Evolutionary conservation across 495 filamentous ascomycete genomes (phyloP), one percentile per base, ranked within the genome.

Genomic region (Parathielavia appendiculata): DNA sequence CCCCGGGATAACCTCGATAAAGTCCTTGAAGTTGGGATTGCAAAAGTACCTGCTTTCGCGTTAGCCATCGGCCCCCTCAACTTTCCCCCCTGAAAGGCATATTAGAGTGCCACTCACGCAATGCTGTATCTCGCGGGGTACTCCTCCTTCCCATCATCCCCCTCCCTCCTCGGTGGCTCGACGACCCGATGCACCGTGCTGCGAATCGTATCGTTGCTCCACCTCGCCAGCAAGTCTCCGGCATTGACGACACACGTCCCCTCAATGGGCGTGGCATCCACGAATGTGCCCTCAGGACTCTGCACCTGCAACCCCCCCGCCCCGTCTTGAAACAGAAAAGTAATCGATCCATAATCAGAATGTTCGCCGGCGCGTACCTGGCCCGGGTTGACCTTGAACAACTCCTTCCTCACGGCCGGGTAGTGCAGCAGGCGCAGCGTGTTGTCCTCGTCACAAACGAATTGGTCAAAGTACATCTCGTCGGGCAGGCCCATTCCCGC

Each of bases 181-280:
- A 97, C 88, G 2, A 97, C 92, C 20, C 91, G 82, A 69, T 97
- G 92, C 52, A 88, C 83, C 0, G 92, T 97, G 58, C 85, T 90
- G 73, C 86, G 88, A 67, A 97, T 92, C 6, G 81, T 84, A 64
- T 92, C 90, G 66, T 97, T 97, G 41, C 85, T 88, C 92, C 92
- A 97, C 34, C 92, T 75, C 4, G 90, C 86, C 44, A 97, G 72
- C 63, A 97, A 61, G 72, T 97, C 92, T 1, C 91, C 92, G 1
- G 91, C 92, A 69, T 97, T 97, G 34, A 97, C 81, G 7, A 97
- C 90, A 54, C 93, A 86, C 4, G 91, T 91, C 51, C 84, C 87
- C 32, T 84, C 76, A 54, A 95, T 90, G 0, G 92, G 92, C 32
- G 80, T 88, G 17, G 88, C 92, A 65, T 95, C 84, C 17, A 96